phyloP scores from a whole-genome alignment of 192 early-diverging fungal species.

The Anaeromyces robustus region DNA sequence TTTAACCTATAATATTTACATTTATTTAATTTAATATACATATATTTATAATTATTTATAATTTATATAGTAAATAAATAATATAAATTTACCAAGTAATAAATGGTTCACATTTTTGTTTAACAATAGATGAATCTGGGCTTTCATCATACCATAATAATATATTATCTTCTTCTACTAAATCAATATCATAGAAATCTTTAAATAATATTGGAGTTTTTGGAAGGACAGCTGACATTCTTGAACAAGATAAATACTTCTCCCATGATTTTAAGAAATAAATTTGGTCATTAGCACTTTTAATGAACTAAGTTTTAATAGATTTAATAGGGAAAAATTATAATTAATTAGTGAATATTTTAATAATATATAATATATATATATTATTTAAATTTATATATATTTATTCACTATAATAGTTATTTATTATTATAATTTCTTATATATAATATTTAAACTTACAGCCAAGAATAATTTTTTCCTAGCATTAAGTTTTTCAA shows the following conservation, averaged over 20 bases:
- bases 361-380: too few species aligned
- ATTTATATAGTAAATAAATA: too few species aligned
- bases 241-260: slow-evolving; percentile 14
- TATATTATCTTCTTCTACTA: slow-evolving; percentile 69
- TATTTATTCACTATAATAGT: too few species aligned
- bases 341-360: too few species aligned
- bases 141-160: slow-evolving; percentile 42
- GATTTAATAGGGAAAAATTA: too few species aligned
- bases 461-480: slow-evolving; percentile 5
- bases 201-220: slow-evolving; percentile 38
- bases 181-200: slow-evolving; percentile 51
- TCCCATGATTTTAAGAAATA: slow-evolving; percentile 42
- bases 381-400: too few species aligned
- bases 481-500: slow-evolving; percentile 8
- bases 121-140: slow-evolving; percentile 29
- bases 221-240: neutral
- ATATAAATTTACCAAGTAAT: slow-evolving; percentile 35
- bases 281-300: slow-evolving; percentile 34
- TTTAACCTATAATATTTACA: neutral
- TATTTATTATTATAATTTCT: too few species aligned
- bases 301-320: too few species aligned
- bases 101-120: slow-evolving; percentile 47
- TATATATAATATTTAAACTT: neutral
- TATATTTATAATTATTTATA: too few species aligned
- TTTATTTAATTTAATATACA: too few species aligned